Percentiles rank a stretch among this genome's conserved stretches.
Evolutionary conservation across 768 basidiomycete genomes (phyloP).

Genomic region (Cubamyces sp.): DNA sequence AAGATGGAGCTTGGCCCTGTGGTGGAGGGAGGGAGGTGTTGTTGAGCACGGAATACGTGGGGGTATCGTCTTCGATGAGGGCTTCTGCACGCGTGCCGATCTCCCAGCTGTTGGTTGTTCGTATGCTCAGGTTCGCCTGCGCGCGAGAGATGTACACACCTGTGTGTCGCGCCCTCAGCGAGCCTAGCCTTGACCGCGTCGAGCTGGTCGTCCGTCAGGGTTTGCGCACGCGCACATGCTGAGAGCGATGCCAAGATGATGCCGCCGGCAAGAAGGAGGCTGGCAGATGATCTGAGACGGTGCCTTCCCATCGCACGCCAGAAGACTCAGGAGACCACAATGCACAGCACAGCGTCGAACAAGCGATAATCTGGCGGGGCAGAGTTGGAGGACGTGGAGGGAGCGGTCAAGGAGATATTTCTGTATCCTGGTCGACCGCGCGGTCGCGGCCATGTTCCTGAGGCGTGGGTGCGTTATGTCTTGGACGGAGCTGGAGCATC

Average conservation of each 20-base stretch:
- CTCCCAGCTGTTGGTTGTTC: conserved; percentile 48
- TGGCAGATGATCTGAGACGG: conserved; percentile 1
- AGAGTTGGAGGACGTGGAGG: neutral
- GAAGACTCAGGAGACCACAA: neutral
- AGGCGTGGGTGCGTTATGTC: conserved; percentile 11
- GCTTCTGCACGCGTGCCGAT: conserved; percentile 55
- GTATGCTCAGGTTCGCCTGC: neutral
- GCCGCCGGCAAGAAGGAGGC: conserved; percentile 8
- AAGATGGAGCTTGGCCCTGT: conserved; percentile 36
- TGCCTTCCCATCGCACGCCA: neutral
- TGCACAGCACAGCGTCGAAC: neutral
- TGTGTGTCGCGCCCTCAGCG: conserved; percentile 46
- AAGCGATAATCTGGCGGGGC: neutral
- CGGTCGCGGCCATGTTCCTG: conserved; percentile 7
- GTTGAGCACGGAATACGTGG: conserved; percentile 50
- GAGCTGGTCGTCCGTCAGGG: conserved; percentile 41
- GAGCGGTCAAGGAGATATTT: neutral
- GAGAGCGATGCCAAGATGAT: neutral
- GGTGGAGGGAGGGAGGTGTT: conserved; percentile 31
- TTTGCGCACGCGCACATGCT: conserved; percentile 34
- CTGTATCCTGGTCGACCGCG: neutral
- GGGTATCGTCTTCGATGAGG: conserved; percentile 51
- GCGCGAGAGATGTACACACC: conserved; percentile 32
- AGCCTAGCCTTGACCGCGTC: conserved; percentile 41
- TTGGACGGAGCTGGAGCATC: conserved; percentile 3